A percentile compares a stretch with the other conserved stretches of the same genome.
These are phyloP conservation scores for Neospora caninum DNA, from an alignment of 169 alveolate genomes.

Conservation along the genomic window DNA sequence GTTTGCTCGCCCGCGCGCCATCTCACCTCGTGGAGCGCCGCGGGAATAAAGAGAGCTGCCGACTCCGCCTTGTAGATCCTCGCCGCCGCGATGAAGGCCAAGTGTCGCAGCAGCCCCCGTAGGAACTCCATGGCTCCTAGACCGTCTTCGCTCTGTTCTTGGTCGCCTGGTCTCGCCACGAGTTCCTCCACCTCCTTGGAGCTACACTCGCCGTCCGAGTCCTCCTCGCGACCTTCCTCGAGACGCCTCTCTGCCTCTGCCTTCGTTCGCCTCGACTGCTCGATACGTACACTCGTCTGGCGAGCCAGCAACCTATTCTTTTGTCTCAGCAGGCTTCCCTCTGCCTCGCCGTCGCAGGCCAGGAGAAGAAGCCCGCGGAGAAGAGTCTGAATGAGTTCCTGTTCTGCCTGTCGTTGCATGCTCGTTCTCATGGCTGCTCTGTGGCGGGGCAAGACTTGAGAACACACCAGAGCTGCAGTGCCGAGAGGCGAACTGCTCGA, in stretches of 20 bases:
- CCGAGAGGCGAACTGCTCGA: slow-evolving; percentile 28
- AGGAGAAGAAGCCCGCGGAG: slow-evolving; percentile 58
- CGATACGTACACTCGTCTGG: neutral
- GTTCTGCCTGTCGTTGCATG: slow-evolving; percentile 58
- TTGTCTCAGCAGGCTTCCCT: slow-evolving; percentile 18
- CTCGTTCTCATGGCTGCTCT: slow-evolving; percentile 52
- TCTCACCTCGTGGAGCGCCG: slow-evolving; percentile 60
- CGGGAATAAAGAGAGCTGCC: slow-evolving; percentile 17
- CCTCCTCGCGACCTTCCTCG: slow-evolving; percentile 6
- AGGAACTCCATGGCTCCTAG: slow-evolving; percentile 31
- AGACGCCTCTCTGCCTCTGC: neutral
- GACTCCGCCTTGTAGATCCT: slow-evolving; percentile 40
- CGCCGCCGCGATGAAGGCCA: slow-evolving; percentile 57
- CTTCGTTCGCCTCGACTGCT: neutral
- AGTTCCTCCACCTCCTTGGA: slow-evolving; percentile 8
- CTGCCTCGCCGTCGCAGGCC: slow-evolving; percentile 60
- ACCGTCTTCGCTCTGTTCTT: neutral
- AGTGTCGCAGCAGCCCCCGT: slow-evolving; percentile 49
- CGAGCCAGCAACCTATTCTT: neutral
- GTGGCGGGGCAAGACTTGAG: slow-evolving; percentile 28
- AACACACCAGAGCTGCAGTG: slow-evolving; percentile 54
- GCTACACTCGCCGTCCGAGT: neutral
- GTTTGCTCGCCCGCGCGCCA: neutral
- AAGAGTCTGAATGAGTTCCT: slow-evolving; percentile 53
- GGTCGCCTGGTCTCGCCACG: slow-evolving; percentile 31